Base-by-base conservation (phyloP, 495 filamentous ascomycete species). In the Penicillium silybi region DNA sequence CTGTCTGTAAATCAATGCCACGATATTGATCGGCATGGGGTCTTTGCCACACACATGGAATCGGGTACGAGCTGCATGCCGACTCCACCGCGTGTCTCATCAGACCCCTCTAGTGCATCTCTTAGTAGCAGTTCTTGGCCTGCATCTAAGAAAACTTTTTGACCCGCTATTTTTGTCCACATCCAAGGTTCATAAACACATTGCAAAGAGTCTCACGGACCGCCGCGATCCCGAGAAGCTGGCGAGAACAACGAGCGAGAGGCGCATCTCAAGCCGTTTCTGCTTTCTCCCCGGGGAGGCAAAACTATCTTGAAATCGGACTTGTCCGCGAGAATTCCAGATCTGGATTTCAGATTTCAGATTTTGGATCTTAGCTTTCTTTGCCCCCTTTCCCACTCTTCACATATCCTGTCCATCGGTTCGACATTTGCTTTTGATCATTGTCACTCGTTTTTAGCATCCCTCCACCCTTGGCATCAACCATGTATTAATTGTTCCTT, bases 101-200 rank as follows among this genome's bases (percentile, higher is more conserved):
- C 50, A 37, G 48, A 41, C 39, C 48, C 39, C 38, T 46, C 29
- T 43, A 40, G 23, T 62, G 55, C 55, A 46, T 50, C 37, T 47
- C 44, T 48, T 54, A 32, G 56, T 50, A 37, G 50, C 23, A 29
- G 46, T 35, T 23, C 44, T 42, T 23, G 48, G 37, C 44, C 18
- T 41, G 43, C 50, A 51, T 53, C 29, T 34, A 51, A 46, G 46
- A 48, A 48, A 25, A 19, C 43, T 50, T 47, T 50, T 47, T 8
- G 49, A 17, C 37, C 11, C 52, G 48, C 54, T 63, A 64, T 58
- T 62, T 61, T 64, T 56, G 61, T 50, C 26, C 41, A 27, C 41
- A 27, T 45, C 18, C 50, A 19, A 42, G 35, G 34, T 39, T 39
- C 48, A 47, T 34, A 48, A 20, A 29, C 45, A 44, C 18, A 25